A percentile compares a stretch with the other conserved stretches of the same genome.
These are phyloP conservation scores for Dipteronia dyeriana DNA, from an alignment of 345 rosid genomes.

Conservation along the genomic window DNA sequence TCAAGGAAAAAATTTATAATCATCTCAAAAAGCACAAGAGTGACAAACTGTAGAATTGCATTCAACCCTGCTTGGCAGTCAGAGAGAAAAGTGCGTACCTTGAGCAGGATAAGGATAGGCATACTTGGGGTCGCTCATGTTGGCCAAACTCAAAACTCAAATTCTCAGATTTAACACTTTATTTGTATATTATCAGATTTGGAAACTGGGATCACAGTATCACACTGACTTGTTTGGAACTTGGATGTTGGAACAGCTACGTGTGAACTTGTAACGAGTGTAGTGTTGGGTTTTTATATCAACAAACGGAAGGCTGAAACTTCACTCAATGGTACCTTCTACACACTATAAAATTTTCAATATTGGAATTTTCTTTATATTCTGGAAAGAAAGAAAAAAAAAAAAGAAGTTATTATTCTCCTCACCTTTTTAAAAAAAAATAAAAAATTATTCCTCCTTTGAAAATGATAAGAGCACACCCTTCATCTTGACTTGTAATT, in stretches of 20 bases:
- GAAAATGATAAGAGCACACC: not conserved
- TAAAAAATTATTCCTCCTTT: not conserved
- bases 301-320: not conserved
- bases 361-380: not conserved
- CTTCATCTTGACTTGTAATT: too few species aligned
- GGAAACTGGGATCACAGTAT: too few species aligned
- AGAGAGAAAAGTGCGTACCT: constrained; percentile 25
- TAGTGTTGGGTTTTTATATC: not conserved
- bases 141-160: not conserved
- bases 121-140: constrained; percentile 53
- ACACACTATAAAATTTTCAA: not conserved
- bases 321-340: not conserved
- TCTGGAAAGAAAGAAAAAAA: too few species aligned
- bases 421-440: too few species aligned
- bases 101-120: constrained; percentile 59
- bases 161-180: not conserved
- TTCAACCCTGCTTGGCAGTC: too few species aligned
- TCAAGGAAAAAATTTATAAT: not conserved
- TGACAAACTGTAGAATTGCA: too few species aligned
- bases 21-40: not conserved
- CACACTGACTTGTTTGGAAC: not conserved
- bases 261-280: not conserved
- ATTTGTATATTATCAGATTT: not conserved
- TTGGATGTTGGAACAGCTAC: not conserved
- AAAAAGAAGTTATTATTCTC: not conserved